phyloP scores from a whole-genome alignment of 176 grass and related monocot species.

The Rhynchospora tenuis region DNA sequence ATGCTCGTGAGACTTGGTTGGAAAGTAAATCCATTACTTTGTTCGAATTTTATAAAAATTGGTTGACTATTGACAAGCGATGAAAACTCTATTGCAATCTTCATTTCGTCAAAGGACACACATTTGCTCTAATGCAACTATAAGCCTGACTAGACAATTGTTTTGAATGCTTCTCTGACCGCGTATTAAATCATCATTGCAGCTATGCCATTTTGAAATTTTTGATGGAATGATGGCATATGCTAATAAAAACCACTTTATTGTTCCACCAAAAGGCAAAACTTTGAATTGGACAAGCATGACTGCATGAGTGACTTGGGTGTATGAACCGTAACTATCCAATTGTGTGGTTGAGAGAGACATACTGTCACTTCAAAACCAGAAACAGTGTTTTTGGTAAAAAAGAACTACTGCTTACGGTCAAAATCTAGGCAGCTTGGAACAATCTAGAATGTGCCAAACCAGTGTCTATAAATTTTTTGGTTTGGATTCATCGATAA shows the following conservation, averaged over 20 bases:
- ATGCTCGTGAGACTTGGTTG: neutral
- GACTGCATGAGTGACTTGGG: neutral
- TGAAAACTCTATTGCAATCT: neutral
- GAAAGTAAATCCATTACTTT: neutral
- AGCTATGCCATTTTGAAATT: too few relatives aligned
- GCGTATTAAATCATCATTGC: neutral
- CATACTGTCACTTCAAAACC: neutral
- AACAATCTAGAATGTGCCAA: neutral
- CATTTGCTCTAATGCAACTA: neutral
- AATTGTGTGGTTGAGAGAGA: neutral
- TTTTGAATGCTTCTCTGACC: neutral
- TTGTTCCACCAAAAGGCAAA: neutral
- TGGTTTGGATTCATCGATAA: neutral
- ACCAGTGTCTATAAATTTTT: neutral
- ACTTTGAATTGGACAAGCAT: neutral
- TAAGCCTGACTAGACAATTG: neutral
- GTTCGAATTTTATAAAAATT: neutral
- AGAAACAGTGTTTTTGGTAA: neutral
- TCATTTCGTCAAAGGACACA: too few relatives aligned
- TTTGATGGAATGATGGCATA: neutral
- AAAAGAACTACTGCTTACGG: neutral
- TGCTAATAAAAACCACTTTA: neutral
- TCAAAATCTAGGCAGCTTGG: neutral
- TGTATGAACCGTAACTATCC: slow-evolving; percentile 1
- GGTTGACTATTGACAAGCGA: neutral